phyloP scores from a whole-genome alignment of 306 rosid species.

The Trifolium subterraneum region DNA sequence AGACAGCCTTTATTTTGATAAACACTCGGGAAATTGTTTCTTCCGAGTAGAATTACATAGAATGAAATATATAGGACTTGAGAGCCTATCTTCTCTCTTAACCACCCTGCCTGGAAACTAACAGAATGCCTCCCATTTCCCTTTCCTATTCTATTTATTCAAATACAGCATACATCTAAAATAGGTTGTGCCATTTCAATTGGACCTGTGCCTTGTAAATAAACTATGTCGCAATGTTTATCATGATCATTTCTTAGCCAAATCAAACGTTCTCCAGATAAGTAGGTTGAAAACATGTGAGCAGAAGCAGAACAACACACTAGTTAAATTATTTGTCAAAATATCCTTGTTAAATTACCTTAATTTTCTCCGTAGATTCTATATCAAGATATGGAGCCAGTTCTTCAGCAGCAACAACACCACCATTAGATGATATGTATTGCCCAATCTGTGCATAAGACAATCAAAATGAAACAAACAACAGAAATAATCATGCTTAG shows the following conservation, averaged over 20 bases:
- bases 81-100: not conserved
- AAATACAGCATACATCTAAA: not conserved
- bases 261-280: not conserved
- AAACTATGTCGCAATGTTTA: not conserved
- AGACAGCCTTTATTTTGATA: not conserved
- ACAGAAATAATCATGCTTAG: constrained; percentile 34
- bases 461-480: constrained; percentile 28
- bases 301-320: constrained; percentile 18
- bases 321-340: not conserved
- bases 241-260: not conserved
- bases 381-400: constrained; percentile 93
- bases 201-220: not conserved
- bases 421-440: constrained; percentile 90
- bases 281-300: not conserved
- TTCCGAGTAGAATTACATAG: not conserved
- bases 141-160: not conserved
- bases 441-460: constrained; percentile 82
- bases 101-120: not conserved
- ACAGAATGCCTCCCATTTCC: not conserved
- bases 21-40: not conserved
- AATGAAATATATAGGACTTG: not conserved
- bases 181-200: not conserved
- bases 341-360: constrained; percentile 52
- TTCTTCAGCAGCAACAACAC: constrained; percentile 97
- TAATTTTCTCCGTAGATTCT: constrained; percentile 51